A percentile compares a stretch with the other conserved stretches of the same genome.
These are phyloP conservation scores for Penicillium sp. DNA, from an alignment of 2,329 filamentous ascomycete genomes.

Conservation along the genomic window DNA sequence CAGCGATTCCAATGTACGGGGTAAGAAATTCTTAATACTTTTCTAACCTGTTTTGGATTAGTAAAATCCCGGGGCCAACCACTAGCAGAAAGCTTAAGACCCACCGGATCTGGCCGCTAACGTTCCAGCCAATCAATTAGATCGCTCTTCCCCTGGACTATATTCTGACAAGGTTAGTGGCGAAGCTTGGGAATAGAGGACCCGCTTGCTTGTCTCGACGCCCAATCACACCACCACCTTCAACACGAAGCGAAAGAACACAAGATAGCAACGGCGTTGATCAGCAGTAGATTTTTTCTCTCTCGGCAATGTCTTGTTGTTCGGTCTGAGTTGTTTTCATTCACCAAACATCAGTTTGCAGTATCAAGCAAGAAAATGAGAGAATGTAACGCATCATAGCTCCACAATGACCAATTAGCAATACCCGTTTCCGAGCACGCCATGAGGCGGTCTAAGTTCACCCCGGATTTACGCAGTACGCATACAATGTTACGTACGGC, in stretches of 20 bases:
- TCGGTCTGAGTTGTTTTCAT: background rate
- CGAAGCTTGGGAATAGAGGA: constrained; percentile 10
- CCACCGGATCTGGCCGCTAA: constrained; percentile 23
- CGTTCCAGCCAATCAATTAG: constrained; percentile 7
- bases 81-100: constrained; percentile 15
- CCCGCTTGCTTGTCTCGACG: constrained; percentile 26
- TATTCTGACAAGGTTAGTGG: constrained; percentile 13
- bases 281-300: background rate
- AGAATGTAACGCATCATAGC: background rate
- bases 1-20: constrained; percentile 4
- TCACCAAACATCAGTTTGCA: background rate
- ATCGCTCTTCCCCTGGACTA: constrained; percentile 7
- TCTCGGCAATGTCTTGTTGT: background rate
- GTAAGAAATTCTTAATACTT: constrained; percentile 17
- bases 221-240: constrained; percentile 15
- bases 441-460: constrained; percentile 14
- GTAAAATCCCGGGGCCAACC: constrained; percentile 10
- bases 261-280: background rate
- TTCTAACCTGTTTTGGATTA: constrained; percentile 11
- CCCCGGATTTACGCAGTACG: constrained; percentile 21
- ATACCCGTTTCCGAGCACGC: constrained; percentile 23
- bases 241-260: background rate
- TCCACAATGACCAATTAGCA: constrained; percentile 24
- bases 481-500: background rate
- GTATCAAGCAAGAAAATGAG: background rate